A percentile compares a stretch with the other conserved stretches of the same genome.
Evolutionary conservation across 2,329 filamentous ascomycete species (phyloP).

Genomic region (Fusarium falciforme): DNA sequence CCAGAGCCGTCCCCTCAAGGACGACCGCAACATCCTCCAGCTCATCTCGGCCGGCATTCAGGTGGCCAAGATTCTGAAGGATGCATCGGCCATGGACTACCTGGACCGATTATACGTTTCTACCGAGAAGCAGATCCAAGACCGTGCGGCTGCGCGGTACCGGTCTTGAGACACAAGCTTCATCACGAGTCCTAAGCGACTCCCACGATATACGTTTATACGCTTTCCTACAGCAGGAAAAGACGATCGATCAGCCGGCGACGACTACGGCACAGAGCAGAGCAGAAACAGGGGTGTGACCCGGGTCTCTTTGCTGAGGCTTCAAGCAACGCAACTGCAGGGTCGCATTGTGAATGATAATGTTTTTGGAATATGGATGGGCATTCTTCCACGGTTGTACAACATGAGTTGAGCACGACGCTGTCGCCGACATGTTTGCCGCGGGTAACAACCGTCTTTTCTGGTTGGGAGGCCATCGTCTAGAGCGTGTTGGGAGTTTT

Average conservation of each 20-base stretch:
- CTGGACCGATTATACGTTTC: constrained; percentile 84
- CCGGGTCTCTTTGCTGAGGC: constrained; percentile 21
- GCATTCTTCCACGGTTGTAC: constrained; percentile 19
- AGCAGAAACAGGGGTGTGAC: constrained; percentile 43
- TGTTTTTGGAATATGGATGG: constrained; percentile 43
- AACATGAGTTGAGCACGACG: constrained; percentile 20
- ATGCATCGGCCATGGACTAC: constrained; percentile 85
- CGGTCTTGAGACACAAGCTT: constrained; percentile 45
- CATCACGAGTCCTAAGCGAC: constrained; percentile 37
- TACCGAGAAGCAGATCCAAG: constrained; percentile 82
- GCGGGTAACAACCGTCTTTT: constrained; percentile 31
- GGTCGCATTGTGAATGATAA: constrained; percentile 46
- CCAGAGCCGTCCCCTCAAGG: constrained; percentile 84
- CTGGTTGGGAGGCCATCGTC: constrained; percentile 36
- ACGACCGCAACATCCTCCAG: constrained; percentile 89
- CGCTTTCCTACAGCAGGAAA: constrained; percentile 37
- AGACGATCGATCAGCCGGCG: constrained; percentile 39
- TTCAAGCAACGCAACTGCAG: constrained; percentile 19
- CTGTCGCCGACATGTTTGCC: constrained; percentile 25
- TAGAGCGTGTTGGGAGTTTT: constrained; percentile 43
- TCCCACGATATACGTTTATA: constrained; percentile 46
- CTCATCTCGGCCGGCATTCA: constrained; percentile 88
- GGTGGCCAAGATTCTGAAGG: constrained; percentile 88
- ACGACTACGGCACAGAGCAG: constrained; percentile 44
- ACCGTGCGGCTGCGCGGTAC: constrained; percentile 61